Conservation (phyloP, 1,139 yeast species). For the Geotrichum reessii region DNA sequence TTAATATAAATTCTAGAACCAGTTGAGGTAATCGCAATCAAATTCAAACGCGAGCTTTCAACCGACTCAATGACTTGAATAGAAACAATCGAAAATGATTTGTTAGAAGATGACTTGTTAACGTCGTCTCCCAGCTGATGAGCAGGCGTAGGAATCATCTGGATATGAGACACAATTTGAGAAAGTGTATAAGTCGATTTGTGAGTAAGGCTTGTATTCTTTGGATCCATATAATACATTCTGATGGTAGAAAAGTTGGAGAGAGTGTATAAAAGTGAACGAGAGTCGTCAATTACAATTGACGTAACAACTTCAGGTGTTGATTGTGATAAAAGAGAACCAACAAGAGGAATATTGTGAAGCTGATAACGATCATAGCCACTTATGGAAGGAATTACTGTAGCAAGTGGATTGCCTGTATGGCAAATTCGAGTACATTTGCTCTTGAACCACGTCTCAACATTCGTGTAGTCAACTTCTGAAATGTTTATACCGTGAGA, state of each 20-base stretch:
- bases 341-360: constrained; percentile 22
- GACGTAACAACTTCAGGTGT: constrained; percentile 57
- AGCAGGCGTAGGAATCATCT: constrained; percentile 30
- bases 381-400: constrained; percentile 20
- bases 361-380: constrained; percentile 13
- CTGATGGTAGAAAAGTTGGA: constrained; percentile 80
- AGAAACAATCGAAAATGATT: constrained; percentile 13
- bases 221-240: constrained; percentile 54
- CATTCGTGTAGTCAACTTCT: constrained; percentile 81
- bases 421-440: constrained; percentile 74
- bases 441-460: constrained; percentile 82
- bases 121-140: constrained; percentile 9
- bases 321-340: constrained; percentile 23
- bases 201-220: constrained; percentile 37
- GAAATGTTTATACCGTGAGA: constrained; percentile 75
- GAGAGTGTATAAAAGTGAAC: constrained; percentile 73
- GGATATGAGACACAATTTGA: constrained; percentile 33
- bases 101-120: neutral
- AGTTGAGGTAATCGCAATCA: constrained; percentile 78
- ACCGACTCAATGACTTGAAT: constrained; percentile 26
- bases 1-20: constrained; percentile 69
- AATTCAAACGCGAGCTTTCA: constrained; percentile 66
- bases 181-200: constrained; percentile 35
- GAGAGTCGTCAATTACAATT: constrained; percentile 66
- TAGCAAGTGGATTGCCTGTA: constrained; percentile 27